phyloP scores from a whole-genome alignment of 1,284 basidiomycete species.

The Coriolopsis trogii region DNA sequence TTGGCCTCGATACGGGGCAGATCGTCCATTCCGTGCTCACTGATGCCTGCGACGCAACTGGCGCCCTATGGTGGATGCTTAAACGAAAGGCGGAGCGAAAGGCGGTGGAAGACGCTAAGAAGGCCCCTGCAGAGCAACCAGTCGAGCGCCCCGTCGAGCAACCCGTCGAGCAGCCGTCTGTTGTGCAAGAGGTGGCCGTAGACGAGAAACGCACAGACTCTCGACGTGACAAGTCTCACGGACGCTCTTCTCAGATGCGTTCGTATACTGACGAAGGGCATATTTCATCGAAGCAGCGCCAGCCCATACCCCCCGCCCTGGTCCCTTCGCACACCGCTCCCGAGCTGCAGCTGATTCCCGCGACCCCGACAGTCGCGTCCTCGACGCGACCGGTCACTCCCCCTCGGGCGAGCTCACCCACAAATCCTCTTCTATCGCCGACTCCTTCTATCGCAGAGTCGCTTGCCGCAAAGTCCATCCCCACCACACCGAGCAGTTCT shows the following conservation, averaged over 20 bases:
- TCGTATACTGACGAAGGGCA: constrained; percentile 18
- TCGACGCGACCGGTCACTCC: constrained; percentile 52
- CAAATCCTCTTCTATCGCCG: constrained; percentile 54
- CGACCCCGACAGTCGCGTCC: constrained; percentile 63
- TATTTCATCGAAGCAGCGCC: constrained; percentile 12
- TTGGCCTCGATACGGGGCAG: constrained; percentile 94
- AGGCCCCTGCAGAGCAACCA: constrained; percentile 10
- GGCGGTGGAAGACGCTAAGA: constrained; percentile 44
- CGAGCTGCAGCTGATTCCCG: constrained; percentile 69
- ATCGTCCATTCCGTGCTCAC: constrained; percentile 90
- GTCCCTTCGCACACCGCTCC: constrained; percentile 43
- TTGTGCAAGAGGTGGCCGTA: constrained; percentile 32
- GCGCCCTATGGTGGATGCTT: constrained; percentile 97
- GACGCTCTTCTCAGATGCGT: constrained; percentile 11
- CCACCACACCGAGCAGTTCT: constrained; percentile 58
- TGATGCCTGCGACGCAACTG: constrained; percentile 91
- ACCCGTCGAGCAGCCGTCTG: no score
- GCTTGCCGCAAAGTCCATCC: constrained; percentile 57
- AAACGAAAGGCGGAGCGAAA: constrained; percentile 78
- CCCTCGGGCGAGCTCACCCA: constrained; percentile 52
- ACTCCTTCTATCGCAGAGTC: constrained; percentile 57
- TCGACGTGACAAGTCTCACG: constrained; percentile 17
- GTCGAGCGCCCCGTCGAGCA: constrained; percentile 26
- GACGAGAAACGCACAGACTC: constrained; percentile 7
- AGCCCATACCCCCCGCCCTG: constrained; percentile 27